Percentiles rank a stretch among this genome's conserved stretches.
Evolutionary conservation across 805 yeast genomes (phyloP).

Genomic region (Spathaspora passalidarum): DNA sequence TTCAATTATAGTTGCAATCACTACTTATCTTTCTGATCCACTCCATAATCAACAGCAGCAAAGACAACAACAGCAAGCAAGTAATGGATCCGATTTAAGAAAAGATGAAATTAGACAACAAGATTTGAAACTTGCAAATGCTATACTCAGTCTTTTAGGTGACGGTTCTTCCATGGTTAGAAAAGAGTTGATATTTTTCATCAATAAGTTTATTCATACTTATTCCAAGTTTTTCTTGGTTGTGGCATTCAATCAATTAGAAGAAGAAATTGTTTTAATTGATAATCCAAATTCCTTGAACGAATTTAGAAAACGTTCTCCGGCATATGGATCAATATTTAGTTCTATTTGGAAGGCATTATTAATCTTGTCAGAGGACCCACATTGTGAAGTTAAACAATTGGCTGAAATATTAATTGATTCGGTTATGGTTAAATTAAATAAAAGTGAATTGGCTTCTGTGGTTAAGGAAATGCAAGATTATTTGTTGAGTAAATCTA

Average conservation of each 20-base stretch:
- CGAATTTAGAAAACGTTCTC: conserved; percentile 61
- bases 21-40: conserved; percentile 60
- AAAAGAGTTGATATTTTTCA: conserved; percentile 74
- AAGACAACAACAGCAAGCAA: conserved; percentile 14
- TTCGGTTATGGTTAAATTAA: conserved; percentile 59
- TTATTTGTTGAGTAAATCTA: conserved; percentile 51
- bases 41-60: conserved; percentile 7
- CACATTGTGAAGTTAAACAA: conserved; percentile 74
- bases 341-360: conserved; percentile 86
- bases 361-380: conserved; percentile 79
- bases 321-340: conserved; percentile 85
- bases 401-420: conserved; percentile 76
- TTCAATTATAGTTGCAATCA: conserved; percentile 70
- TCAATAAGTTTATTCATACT: conserved; percentile 68
- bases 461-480: conserved; percentile 66
- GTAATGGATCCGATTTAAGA: conserved; percentile 25
- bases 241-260: conserved; percentile 80
- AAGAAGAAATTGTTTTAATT: conserved; percentile 68
- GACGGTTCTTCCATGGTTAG: conserved; percentile 92
- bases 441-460: conserved; percentile 62
- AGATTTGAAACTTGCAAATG: conserved; percentile 67
- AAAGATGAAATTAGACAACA: conserved; percentile 56
- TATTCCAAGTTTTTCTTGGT: conserved; percentile 76
- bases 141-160: conserved; percentile 62
- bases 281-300: conserved; percentile 62